Base-by-base conservation (phyloP, 169 alveolate genomes). In the Eimeria falciformis region DNA sequence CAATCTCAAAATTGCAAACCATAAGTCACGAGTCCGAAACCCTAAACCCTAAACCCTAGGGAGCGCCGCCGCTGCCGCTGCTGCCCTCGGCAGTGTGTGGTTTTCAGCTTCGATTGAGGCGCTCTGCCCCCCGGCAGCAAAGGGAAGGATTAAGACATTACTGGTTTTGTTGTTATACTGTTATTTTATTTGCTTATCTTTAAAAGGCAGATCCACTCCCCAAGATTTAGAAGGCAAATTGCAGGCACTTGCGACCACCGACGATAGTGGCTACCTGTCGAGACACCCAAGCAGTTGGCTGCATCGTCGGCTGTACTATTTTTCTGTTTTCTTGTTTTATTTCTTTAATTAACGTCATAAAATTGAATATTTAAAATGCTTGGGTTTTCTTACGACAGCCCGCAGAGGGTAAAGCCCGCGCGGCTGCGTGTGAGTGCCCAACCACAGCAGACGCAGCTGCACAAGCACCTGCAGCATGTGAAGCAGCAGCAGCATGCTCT, bases 401-500 rank as follows among this genome's bases (percentile, higher is more conserved):
- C 83, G 50, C 83, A 71, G 55, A 18, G 83, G 62, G 83, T 71
- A 43, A 37, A 56, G 62, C 83, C 83, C 33, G 83, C 83, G 21
- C 53, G 23, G 62, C 73, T 62, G 73, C 73, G 73, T 12, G 23
- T n/a, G n/a, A n/a, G 62, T 50, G 18, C 23, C 18, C 11, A 50
- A 21, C 73, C 73, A 14, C 29, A 14, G 37, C 53, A 71, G 83
- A 53, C 33, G 55, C 83, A 71, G 83, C 83, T 7, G 62, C 83
- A 71, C 58, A n/a, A 14, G 73, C n/a, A n/a, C 11, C 83, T 27
- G 33, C 53, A 21, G 62, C 83, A 27, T 56, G 14, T 37, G 5
- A 71, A 71, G 58, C 83, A 43, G 23, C 83, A 71, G 3, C 83
- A 71, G 55, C 83, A 71, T 14, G 83, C 62, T 1, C 18, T 71